phyloP scores from a whole-genome alignment of 2,329 filamentous ascomycete species.

The Macroventuria anomochaeta region DNA sequence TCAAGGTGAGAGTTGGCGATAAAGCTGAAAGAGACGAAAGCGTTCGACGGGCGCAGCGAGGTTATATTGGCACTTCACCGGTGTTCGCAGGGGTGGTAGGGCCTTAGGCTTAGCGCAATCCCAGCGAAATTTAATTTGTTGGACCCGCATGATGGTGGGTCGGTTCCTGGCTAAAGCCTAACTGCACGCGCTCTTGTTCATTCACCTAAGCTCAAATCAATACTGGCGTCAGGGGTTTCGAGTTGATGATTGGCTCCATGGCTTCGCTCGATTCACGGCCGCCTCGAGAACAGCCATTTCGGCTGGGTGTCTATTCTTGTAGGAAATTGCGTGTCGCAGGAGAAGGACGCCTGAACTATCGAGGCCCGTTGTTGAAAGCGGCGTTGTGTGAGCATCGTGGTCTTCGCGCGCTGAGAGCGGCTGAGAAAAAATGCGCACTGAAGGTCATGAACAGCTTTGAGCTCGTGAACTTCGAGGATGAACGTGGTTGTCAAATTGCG shows the following conservation, averaged over 20 bases:
- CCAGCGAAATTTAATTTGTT: conserved; percentile 4
- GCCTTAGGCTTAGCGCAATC: neutral
- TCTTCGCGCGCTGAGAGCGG: conserved; percentile 2
- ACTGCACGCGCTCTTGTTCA: conserved; percentile 1
- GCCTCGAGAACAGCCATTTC: neutral
- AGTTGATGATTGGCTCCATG: neutral
- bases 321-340: conserved; percentile 5
- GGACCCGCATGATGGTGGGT: neutral
- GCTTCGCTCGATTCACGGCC: neutral
- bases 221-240: neutral
- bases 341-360: conserved; percentile 9
- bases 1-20: conserved; percentile 17
- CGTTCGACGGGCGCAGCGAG: conserved; percentile 14
- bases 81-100: neutral
- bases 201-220: neutral
- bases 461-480: conserved; percentile 1
- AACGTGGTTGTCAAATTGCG: neutral
- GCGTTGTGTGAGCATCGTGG: conserved; percentile 3
- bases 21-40: conserved; percentile 14
- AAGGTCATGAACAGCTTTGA: neutral
- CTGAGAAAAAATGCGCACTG: neutral
- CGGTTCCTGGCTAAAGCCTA: conserved; percentile 4
- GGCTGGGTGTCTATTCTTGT: conserved; percentile 2
- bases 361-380: conserved; percentile 2
- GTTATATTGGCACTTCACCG: conserved; percentile 32